phyloP scores from a whole-genome alignment of 225 moss, liverwort and hornwort genomes.

The Marchantia paleacea region DNA sequence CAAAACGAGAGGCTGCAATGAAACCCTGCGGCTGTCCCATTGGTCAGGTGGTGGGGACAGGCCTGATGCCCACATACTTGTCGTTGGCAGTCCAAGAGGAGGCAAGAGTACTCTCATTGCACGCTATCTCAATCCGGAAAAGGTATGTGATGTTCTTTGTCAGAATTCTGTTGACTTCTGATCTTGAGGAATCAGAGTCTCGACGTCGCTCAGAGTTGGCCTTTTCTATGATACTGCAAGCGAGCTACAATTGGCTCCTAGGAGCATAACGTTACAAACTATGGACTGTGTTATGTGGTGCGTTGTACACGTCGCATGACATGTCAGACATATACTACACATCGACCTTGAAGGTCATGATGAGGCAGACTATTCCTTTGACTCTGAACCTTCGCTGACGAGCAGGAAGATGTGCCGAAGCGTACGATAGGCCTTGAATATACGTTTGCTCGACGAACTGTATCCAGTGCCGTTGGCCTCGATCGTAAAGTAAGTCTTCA shows the following conservation, averaged over 20 bases:
- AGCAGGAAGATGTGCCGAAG: conserved; percentile 22
- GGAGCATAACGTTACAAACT: too few relatives aligned
- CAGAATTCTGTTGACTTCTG: not conserved
- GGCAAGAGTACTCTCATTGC: conserved; percentile 33
- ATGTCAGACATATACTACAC: too few relatives aligned
- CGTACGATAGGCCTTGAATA: conserved; percentile 28
- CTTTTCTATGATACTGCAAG: too few relatives aligned
- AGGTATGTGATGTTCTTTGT: conserved; percentile 13
- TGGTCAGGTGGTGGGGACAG: conserved; percentile 16
- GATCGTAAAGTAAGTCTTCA: conserved; percentile 12
- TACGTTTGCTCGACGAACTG: conserved; percentile 26
- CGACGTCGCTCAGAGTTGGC: too few relatives aligned
- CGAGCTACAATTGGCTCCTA: too few relatives aligned
- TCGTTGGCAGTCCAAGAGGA: conserved; percentile 28
- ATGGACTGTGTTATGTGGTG: too few relatives aligned
- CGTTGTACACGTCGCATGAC: too few relatives aligned
- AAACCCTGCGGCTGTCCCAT: too few relatives aligned
- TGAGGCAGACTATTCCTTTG: not conserved
- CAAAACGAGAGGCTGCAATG: too few relatives aligned
- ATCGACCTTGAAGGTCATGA: too few relatives aligned
- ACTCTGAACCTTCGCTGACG: not conserved
- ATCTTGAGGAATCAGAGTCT: too few relatives aligned
- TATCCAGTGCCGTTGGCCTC: not conserved
- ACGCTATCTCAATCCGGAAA: conserved; percentile 26
- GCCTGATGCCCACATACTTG: conserved; percentile 22